A percentile compares a stretch with the other conserved stretches of the same genome.
These are phyloP conservation scores for Gonium pectorale DNA, from an alignment of 139 green algal genomes.

Conservation along the genomic window DNA sequence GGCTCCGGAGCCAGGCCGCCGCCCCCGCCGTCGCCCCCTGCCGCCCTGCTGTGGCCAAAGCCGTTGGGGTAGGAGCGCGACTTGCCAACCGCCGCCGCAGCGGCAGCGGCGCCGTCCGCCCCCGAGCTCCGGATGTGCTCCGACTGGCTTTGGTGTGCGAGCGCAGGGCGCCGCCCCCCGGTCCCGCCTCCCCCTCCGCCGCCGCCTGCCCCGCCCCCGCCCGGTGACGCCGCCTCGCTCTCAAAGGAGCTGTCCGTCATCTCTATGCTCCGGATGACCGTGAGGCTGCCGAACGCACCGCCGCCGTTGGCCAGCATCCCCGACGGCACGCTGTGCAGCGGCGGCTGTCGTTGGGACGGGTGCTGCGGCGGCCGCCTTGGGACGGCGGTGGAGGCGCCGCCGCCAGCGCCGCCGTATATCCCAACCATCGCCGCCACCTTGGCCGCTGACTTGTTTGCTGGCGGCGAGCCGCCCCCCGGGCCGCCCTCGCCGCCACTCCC, in stretches of 20 bases:
- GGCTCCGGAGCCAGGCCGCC: too few species aligned
- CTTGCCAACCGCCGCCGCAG: too few species aligned
- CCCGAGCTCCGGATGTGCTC: too few species aligned
- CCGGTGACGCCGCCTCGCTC: neutral
- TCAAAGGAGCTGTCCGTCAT: slow-evolving; percentile 25
- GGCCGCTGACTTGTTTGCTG: too few species aligned
- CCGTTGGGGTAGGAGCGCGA: too few species aligned
- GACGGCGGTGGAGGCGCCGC: neutral
- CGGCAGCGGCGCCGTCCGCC: too few species aligned
- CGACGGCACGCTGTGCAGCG: neutral
- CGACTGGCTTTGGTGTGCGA: neutral
- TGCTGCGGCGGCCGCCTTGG: neutral
- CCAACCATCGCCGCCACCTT: neutral
- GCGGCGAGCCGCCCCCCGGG: neutral
- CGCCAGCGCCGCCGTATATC: slow-evolving; percentile 16
- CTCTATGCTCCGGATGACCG: slow-evolving; percentile 1
- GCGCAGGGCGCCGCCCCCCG: neutral
- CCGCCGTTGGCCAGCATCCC: neutral
- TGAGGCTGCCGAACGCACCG: neutral
- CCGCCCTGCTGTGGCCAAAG: too few species aligned
- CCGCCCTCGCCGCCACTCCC: too few species aligned
- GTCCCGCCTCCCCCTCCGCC: neutral
- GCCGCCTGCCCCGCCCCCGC: neutral
- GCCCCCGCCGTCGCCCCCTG: too few species aligned
- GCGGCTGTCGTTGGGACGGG: neutral